Percentiles rank a stretch among this genome's conserved stretches.
Evolutionary conservation across 1,284 basidiomycete genomes (phyloP).

Genomic region (Phylloboletellus chloephorus): DNA sequence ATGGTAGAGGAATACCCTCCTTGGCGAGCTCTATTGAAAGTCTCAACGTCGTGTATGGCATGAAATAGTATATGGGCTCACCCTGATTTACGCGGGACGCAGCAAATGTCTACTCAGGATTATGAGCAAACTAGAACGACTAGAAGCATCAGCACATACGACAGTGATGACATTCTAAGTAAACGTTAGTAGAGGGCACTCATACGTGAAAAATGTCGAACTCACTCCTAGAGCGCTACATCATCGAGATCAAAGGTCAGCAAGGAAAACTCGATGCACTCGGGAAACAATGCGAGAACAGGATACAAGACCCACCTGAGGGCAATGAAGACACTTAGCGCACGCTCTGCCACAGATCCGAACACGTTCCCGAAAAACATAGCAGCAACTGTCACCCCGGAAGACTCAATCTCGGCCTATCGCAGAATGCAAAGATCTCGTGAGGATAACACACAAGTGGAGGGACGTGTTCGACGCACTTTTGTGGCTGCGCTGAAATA

Average conservation of each 20-base stretch:
- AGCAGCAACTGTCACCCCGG: conserved; percentile 47
- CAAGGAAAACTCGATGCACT: not conserved
- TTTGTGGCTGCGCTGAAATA: conserved; percentile 40
- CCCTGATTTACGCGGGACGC: conserved; percentile 45
- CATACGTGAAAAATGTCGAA: not conserved
- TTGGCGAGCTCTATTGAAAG: conserved; percentile 36
- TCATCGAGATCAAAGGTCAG: not conserved
- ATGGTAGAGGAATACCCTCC: conserved; percentile 39
- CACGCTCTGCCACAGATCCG: conserved; percentile 41
- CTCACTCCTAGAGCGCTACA: conserved; percentile 29
- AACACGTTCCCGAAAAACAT: conserved; percentile 54
- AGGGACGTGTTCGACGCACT: conserved; percentile 1
- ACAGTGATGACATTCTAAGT: conserved; percentile 34
- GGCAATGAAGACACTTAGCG: conserved; percentile 48
- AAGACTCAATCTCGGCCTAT: conserved; percentile 40
- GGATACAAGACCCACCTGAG: conserved; percentile 34
- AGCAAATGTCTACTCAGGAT: conserved; percentile 36
- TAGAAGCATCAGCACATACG: conserved; percentile 15
- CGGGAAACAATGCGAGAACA: not conserved
- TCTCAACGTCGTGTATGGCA: not conserved
- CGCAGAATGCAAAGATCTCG: not conserved
- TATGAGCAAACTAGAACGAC: not conserved
- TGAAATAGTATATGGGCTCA: not conserved
- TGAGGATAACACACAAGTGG: not conserved
- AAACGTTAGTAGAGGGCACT: conserved; percentile 5